Evolutionary conservation across 352 stramenopile genomes (phyloP).

Genomic region (Plasmopara muralis): DNA sequence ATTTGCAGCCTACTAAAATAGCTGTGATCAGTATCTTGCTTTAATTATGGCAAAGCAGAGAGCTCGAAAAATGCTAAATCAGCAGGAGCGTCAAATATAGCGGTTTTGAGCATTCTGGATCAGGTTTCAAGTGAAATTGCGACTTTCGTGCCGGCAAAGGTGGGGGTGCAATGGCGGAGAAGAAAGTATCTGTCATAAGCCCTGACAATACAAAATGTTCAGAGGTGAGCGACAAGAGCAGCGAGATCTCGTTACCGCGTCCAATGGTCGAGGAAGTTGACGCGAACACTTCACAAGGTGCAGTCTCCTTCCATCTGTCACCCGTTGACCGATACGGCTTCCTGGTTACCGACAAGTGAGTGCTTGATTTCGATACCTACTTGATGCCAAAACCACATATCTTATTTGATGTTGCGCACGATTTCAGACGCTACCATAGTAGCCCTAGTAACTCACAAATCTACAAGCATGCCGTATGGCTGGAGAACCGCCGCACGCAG

Average conservation of each 20-base stretch:
- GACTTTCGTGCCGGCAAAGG: not conserved
- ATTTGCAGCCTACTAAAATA: no score
- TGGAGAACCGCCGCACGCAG: constrained; percentile 68
- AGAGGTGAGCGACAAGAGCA: constrained; percentile 12
- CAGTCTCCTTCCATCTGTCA: constrained; percentile 36
- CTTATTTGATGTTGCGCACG: no score
- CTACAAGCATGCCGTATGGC: constrained; percentile 45
- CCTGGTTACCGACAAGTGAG: constrained; percentile 63
- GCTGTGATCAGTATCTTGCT: no score
- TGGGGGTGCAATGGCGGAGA: constrained; percentile 13
- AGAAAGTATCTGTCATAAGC: constrained; percentile 2
- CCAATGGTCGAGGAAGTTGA: constrained; percentile 9
- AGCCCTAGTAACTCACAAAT: constrained; percentile 14
- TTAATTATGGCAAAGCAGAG: no score
- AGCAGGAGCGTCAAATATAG: no score
- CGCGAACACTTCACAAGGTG: constrained; percentile 14
- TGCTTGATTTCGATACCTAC: not conserved
- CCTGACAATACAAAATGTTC: constrained; percentile 16
- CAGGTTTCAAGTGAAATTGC: no score
- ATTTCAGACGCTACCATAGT: constrained; percentile 36
- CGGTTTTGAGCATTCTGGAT: no score
- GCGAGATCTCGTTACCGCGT: constrained; percentile 8
- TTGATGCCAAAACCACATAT: no score
- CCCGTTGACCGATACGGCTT: constrained; percentile 71
- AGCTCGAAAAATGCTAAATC: no score